Base-by-base conservation (phyloP, 2,329 filamentous ascomycete genomes). In the Aspergillus japonicus region DNA sequence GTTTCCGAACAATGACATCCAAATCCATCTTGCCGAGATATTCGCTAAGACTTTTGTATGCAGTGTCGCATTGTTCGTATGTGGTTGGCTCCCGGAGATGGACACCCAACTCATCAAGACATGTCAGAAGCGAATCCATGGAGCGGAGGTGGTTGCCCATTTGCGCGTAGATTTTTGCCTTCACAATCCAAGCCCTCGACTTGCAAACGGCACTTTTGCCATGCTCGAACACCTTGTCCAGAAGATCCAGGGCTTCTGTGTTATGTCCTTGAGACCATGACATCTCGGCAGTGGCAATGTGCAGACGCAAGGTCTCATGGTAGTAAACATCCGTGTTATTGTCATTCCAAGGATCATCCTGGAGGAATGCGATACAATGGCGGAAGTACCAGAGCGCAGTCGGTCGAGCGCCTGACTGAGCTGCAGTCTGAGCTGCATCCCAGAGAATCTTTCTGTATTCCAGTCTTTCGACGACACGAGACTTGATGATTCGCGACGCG, bases 361-460 rank as follows among this genome's bases (percentile, higher is more conserved):
- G 92, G 14, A 98, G 81, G n/a, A 98, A 82, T 10, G 83, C 82
- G 50, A 96, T 83, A 52, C 91, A 92, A 57, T 87, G 85, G 49
- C 84, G 85, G 73, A 92, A 96, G 70, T 92, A 96, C 73, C 89
- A 91, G 7, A 92, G 84, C 0, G 92, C 91, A 2, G 92, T 95
- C 2, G 88, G 87, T 57, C 91, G 84, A 2, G 93, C 92, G 16
- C 93, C 92, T 55, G 89, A 92, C 70, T 96, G 91, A 29, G 89
- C 85, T 1, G 93, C 90, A 5, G 84, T 85, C 62, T 89, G 87
- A 2, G 91, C 94, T 66, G 91, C 91, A 57, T 92, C 87, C 70
- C 88, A 90, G 7, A 98, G 81, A 10, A 96, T 81, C 66, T 89
- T 86, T 50, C 94, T 85, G 71, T 89, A 96, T 6, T 86, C 81